phyloP scores from a whole-genome alignment of 148 eudicot species.

The Polygonum aviculare region DNA sequence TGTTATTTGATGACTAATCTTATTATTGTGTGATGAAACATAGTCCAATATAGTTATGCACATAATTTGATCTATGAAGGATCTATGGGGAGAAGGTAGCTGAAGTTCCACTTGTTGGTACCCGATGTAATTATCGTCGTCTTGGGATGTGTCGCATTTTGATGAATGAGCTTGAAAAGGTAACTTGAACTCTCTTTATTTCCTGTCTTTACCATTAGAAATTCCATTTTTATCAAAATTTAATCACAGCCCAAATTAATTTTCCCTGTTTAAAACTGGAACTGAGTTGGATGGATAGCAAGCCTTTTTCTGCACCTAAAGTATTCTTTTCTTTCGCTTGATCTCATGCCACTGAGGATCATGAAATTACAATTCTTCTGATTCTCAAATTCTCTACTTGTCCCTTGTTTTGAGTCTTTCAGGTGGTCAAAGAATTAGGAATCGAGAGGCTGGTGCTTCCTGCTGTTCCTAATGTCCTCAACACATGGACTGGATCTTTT shows the following conservation, averaged over 20 bases:
- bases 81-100: slow-evolving; percentile 76
- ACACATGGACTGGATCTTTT: slow-evolving; percentile 76
- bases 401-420: slow-evolving; percentile 14
- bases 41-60: background rate
- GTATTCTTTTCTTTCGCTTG: background rate
- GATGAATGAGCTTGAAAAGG: slow-evolving; percentile 72
- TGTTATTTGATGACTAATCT: background rate
- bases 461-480: slow-evolving; percentile 77
- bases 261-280: background rate
- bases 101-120: slow-evolving; percentile 97
- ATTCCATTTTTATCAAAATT: background rate
- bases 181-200: slow-evolving; percentile 19
- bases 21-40: background rate
- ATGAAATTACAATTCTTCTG: background rate
- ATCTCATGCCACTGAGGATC: background rate
- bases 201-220: background rate
- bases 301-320: background rate
- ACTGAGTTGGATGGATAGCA: background rate
- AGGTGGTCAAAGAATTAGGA: slow-evolving; percentile 59
- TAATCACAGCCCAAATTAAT: background rate
- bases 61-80: slow-evolving; percentile 27
- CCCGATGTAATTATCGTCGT: slow-evolving; percentile 79
- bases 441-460: slow-evolving; percentile 78
- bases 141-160: slow-evolving; percentile 97
- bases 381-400: background rate